Conservation (phyloP, 1,284 basidiomycete species). For the Sanghuangporus baumii region DNA sequence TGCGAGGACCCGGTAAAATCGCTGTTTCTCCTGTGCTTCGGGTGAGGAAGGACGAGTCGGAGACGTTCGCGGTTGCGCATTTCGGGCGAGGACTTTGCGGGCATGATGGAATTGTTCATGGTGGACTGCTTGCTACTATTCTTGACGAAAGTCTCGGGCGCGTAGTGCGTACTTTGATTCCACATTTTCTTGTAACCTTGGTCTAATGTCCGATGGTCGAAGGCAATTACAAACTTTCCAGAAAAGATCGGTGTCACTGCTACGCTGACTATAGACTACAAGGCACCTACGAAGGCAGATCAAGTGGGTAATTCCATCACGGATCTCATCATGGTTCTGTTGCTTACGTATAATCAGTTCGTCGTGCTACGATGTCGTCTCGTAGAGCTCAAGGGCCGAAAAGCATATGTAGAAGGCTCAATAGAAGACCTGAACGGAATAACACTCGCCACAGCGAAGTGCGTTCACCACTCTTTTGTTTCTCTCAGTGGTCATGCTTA, state of each 20-base stretch:
- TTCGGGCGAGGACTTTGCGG: slow-evolving; percentile 85
- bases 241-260: slow-evolving; percentile 94
- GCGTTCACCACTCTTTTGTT: slow-evolving; percentile 24
- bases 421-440: slow-evolving; percentile 79
- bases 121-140: slow-evolving; percentile 86
- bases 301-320: slow-evolving; percentile 43
- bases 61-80: slow-evolving; percentile 70
- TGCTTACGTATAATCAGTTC: slow-evolving; percentile 40
- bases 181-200: neutral
- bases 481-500: neutral
- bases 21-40: slow-evolving; percentile 75
- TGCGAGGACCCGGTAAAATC: slow-evolving; percentile 81
- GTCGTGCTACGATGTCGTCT: slow-evolving; percentile 67
- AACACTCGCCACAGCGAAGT: slow-evolving; percentile 78
- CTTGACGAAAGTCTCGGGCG: slow-evolving; percentile 85
- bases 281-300: slow-evolving; percentile 78
- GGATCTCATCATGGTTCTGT: neutral
- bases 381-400: slow-evolving; percentile 67
- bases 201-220: slow-evolving; percentile 3
- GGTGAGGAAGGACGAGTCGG: slow-evolving; percentile 68
- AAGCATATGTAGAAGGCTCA: slow-evolving; percentile 63
- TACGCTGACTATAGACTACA: slow-evolving; percentile 69
- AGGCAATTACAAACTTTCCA: slow-evolving; percentile 83
- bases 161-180: slow-evolving; percentile 48
- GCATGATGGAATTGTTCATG: slow-evolving; percentile 92